Evolutionary conservation across 2,329 filamentous ascomycete species (phyloP).

Genomic region (Colletotrichum godetiae): DNA sequence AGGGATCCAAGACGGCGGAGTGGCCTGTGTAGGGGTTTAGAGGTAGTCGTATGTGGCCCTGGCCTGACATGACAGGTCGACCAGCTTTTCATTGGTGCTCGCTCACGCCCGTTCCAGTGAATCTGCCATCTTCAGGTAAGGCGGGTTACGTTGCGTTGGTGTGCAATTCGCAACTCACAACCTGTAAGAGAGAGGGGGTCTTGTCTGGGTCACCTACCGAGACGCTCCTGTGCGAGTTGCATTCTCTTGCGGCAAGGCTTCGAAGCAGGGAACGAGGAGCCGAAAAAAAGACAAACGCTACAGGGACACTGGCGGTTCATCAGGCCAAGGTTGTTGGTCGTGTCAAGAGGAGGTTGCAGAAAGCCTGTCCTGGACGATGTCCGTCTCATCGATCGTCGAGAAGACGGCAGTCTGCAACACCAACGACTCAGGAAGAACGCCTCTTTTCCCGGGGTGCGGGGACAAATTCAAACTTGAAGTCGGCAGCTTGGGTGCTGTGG

Average conservation of each 20-base stretch:
- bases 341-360: constrained; percentile 22
- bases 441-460: constrained; percentile 3
- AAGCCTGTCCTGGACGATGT: constrained; percentile 25
- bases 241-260: constrained; percentile 6
- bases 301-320: not conserved
- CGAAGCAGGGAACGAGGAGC: not conserved
- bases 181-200: not conserved
- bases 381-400: constrained; percentile 27
- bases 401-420: constrained; percentile 21
- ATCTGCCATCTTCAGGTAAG: constrained; percentile 29
- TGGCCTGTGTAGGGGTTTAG: constrained; percentile 1
- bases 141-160: constrained; percentile 29
- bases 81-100: constrained; percentile 10
- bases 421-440: constrained; percentile 16
- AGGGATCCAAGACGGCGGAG: constrained; percentile 33
- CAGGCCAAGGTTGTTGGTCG: constrained; percentile 13
- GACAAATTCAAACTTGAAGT: constrained; percentile 1
- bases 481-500: not conserved
- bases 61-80: constrained; percentile 17
- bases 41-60: not conserved
- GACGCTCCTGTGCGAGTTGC: not conserved
- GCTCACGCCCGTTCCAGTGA: not conserved
- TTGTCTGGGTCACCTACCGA: not conserved
- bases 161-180: constrained; percentile 18
- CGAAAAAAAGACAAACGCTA: not conserved